Base-by-base conservation (phyloP, 1,284 basidiomycete species). In the Rhodofomes roseus region DNA sequence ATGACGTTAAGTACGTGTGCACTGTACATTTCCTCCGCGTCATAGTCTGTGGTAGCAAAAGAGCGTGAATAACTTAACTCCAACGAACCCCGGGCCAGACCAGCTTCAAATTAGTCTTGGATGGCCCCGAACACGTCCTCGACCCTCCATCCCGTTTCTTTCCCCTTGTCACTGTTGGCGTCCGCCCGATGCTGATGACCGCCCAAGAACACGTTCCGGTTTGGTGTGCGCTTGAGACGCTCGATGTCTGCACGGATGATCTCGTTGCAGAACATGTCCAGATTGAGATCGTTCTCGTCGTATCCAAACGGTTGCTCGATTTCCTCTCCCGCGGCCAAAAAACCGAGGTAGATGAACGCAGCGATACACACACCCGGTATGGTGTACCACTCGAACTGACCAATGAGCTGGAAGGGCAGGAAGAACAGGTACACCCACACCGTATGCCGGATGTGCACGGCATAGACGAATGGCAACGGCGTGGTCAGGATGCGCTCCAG, bases 401-500 rank as follows among this genome's bases (percentile, higher is more conserved):
- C 75, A 51, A 85, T 79, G 18, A 87, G 77, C 69, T 88, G 85
- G 76, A 88, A 87, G 0, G 85, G 86, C 1, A 89, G 74, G 70
- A 86, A 84, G 72, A 88, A 85, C 1, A 87, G 77, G 69, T 87
- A 88, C 18, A 87, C 70, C 85, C 84, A 87, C 29, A 87, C 82
- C 41, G 84, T 86, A 68, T 76, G 75, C 80, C 80, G 76, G 65
- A 87, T 86, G 64, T 87, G 85, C 7, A 81, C 83, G 0, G 84
- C 81, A 66, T 83, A 87, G 4, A 84, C 81, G 61, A 85, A 85
- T 37, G 85, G 86, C 34, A 87, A 66, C 1, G 85, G 85, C 0
- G 84, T 87, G 0, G 84, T 87, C 58, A 88, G 65, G 48, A 86
- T 85, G 46, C 77, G 75, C 67, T 87, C 86, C 58, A 86, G 66